Evolutionary conservation across 179 eudicot species (phyloP).

Genomic region (Pouteria campechiana): DNA sequence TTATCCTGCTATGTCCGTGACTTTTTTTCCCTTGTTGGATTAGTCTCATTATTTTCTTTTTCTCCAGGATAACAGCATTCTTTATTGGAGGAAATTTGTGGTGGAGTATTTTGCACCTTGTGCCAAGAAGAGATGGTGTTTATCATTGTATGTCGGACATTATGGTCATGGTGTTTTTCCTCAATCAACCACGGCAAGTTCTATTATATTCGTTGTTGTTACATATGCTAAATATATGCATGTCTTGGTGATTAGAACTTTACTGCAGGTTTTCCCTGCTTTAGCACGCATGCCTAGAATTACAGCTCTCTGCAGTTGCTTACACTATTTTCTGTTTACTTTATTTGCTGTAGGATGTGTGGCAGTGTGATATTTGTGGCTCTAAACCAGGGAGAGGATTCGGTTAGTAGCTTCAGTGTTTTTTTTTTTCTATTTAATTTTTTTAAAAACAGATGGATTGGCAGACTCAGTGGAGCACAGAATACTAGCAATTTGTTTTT

Average conservation of each 20-base stretch:
- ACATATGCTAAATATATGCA: neutral
- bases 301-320: neutral
- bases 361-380: conserved; percentile 47
- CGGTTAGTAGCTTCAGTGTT: conserved; percentile 38
- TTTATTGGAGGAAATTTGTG: conserved; percentile 30
- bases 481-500: too few relatives aligned
- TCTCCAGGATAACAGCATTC: conserved; percentile 28
- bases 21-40: too few relatives aligned
- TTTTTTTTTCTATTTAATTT: too few relatives aligned
- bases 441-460: too few relatives aligned
- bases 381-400: conserved; percentile 35
- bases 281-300: neutral
- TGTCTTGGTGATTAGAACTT: neutral
- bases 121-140: conserved; percentile 33
- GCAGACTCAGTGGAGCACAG: too few relatives aligned
- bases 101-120: conserved; percentile 16
- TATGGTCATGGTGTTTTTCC: conserved; percentile 14
- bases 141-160: conserved; percentile 15
- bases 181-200: conserved; percentile 17
- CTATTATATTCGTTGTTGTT: neutral
- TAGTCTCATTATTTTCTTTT: too few relatives aligned
- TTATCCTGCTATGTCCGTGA: too few relatives aligned
- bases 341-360: conserved; percentile 15
- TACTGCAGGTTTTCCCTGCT: neutral
- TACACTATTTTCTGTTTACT: conserved; percentile 2